phyloP scores from a whole-genome alignment of 1,284 basidiomycete species.

The Trichosporon sp. region DNA sequence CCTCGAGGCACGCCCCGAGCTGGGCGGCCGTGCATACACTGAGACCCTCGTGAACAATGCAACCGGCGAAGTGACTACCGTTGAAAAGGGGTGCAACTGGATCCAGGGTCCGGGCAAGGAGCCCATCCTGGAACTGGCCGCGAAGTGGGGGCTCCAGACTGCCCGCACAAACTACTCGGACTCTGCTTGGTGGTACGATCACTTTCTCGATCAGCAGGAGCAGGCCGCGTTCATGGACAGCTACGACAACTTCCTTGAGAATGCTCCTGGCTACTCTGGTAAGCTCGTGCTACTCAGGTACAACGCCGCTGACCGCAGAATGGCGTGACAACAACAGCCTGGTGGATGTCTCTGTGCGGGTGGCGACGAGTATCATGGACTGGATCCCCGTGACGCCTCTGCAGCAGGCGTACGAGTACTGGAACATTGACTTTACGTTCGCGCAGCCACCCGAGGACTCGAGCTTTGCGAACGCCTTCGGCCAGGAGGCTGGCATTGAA shows the following conservation, averaged over 20 bases:
- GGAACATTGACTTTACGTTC: slow-evolving; percentile 25
- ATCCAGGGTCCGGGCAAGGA: slow-evolving; percentile 58
- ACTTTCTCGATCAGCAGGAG: slow-evolving; percentile 11
- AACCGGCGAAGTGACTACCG: slow-evolving; percentile 43
- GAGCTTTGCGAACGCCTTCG: slow-evolving; percentile 23
- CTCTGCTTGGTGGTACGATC: slow-evolving; percentile 14
- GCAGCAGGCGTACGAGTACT: slow-evolving; percentile 24
- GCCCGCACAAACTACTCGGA: slow-evolving; percentile 22
- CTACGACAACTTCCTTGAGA: slow-evolving; percentile 17
- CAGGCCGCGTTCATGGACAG: slow-evolving; percentile 9
- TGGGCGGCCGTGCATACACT: slow-evolving; percentile 60
- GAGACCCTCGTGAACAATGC: slow-evolving; percentile 42
- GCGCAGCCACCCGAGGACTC: slow-evolving; percentile 20
- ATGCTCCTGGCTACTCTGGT: slow-evolving; percentile 19
- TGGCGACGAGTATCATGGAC: slow-evolving; percentile 23
- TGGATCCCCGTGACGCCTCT: slow-evolving; percentile 21
- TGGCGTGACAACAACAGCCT: slow-evolving; percentile 22
- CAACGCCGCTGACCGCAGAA: neutral
- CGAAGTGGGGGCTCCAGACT: slow-evolving; percentile 56
- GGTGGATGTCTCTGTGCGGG: slow-evolving; percentile 21
- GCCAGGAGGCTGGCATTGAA: slow-evolving; percentile 20
- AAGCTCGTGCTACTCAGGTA: neutral
- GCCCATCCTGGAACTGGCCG: slow-evolving; percentile 49
- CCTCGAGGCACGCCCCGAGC: slow-evolving; percentile 56
- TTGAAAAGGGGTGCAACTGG: slow-evolving; percentile 67